phyloP scores from a whole-genome alignment of 129 eudicot genomes.

The Centaurea solstitialis region DNA sequence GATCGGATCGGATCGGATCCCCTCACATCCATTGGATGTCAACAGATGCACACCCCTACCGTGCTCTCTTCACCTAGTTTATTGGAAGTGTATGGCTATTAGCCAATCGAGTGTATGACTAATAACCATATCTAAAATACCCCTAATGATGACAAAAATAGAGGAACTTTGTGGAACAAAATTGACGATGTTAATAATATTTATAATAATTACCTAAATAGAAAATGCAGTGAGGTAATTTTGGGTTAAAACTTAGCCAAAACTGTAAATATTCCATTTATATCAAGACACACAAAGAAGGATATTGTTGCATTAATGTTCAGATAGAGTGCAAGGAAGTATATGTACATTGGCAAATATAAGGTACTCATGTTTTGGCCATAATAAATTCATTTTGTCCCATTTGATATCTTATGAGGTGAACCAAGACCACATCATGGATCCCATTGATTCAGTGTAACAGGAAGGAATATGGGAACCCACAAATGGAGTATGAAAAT shows the following conservation, averaged over 20 bases:
- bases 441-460: neutral
- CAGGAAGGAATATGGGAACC: neutral
- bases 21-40: too few species aligned
- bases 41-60: too few species aligned
- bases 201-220: neutral
- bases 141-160: neutral
- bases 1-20: too few species aligned
- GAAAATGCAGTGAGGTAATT: neutral
- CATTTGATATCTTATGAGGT: neutral
- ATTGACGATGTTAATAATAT: neutral
- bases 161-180: neutral
- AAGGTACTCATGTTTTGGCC: neutral
- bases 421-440: conserved; percentile 1
- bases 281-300: neutral
- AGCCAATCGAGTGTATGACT: neutral
- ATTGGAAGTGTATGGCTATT: too few species aligned
- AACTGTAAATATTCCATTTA: neutral
- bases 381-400: conserved; percentile 14
- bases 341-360: neutral
- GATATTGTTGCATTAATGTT: neutral
- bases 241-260: neutral
- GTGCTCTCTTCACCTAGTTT: neutral
- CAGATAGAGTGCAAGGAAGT: neutral
- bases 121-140: neutral
- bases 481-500: neutral